Conservation (phyloP, 1,139 yeast genomes). For the Candida albicans region DNA sequence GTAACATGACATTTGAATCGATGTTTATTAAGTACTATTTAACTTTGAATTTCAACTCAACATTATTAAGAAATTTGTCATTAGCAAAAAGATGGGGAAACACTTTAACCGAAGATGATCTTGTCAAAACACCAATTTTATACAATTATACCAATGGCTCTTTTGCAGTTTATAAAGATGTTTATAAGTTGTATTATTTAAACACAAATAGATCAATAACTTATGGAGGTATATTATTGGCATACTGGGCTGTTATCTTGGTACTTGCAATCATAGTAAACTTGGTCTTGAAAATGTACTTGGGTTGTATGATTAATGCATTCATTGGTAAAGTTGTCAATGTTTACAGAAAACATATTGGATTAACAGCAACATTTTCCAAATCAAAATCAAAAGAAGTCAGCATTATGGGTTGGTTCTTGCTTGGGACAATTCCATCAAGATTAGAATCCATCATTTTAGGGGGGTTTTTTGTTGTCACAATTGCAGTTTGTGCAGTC, state of each 20-base stretch:
- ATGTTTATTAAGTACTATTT: conserved; percentile 7
- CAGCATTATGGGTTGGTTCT: conserved; percentile 19
- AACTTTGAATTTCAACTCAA: conserved; percentile 3
- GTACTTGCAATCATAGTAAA: conserved; percentile 40
- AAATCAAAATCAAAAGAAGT: conserved; percentile 21
- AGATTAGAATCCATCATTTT: conserved; percentile 27
- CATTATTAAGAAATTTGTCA: conserved; percentile 2
- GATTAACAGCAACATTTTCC: conserved; percentile 28
- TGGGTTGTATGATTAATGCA: conserved; percentile 29
- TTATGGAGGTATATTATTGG: conserved; percentile 48
- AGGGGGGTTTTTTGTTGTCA: conserved; percentile 45
- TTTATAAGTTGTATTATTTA: conserved; percentile 4
- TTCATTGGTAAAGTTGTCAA: conserved; percentile 12
- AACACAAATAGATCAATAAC: conserved; percentile 33
- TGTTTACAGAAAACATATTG: conserved; percentile 25
- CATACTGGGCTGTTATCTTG: conserved; percentile 50
- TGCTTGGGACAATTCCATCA: conserved; percentile 23
- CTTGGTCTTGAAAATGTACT: conserved; percentile 32
- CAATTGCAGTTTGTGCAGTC: conserved; percentile 36
- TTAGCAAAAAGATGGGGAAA: conserved; percentile 5
- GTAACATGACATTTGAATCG: conserved; percentile 11
- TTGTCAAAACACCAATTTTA: conserved; percentile 8
- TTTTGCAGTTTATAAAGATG: conserved; percentile 5
- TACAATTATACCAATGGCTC: conserved; percentile 7
- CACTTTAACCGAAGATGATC: conserved; percentile 2